These are phyloP conservation scores for Anthoceros angustus DNA, from an alignment of 225 moss, liverwort and hornwort species.

Conservation along the genomic window DNA sequence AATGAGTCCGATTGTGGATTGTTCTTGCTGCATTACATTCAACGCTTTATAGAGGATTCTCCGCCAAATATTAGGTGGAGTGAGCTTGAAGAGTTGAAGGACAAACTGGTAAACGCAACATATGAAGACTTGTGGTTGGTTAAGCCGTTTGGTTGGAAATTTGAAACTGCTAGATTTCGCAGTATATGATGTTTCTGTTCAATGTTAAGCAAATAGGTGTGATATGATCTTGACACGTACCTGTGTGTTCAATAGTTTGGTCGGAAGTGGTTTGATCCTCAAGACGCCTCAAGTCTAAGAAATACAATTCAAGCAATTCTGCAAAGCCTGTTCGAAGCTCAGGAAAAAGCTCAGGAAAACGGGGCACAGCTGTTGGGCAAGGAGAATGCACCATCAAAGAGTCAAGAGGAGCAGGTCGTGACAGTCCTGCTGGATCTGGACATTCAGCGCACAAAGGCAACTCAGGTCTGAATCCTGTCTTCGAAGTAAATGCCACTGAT, in stretches of 20 bases:
- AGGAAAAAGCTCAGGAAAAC: slow-evolving; percentile 9
- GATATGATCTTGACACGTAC: neutral
- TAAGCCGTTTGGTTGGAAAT: neutral
- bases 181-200: neutral
- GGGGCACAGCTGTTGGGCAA: no score
- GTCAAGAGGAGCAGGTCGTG: no score
- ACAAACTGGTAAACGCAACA: slow-evolving; percentile 21
- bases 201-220: slow-evolving; percentile 1
- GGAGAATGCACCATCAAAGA: no score
- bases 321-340: slow-evolving; percentile 28
- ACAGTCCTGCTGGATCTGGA: no score
- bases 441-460: no score
- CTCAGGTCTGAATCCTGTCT: no score
- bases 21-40: slow-evolving; percentile 70
- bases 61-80: slow-evolving; percentile 26
- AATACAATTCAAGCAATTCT: slow-evolving; percentile 38
- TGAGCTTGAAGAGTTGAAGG: slow-evolving; percentile 21
- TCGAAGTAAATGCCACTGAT: no score
- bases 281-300: slow-evolving; percentile 54
- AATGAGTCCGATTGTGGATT: slow-evolving; percentile 95
- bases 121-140: slow-evolving; percentile 14
- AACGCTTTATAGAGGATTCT: slow-evolving; percentile 48
- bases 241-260: slow-evolving; percentile 41
- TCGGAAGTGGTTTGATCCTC: slow-evolving; percentile 59
- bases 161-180: neutral